Evolutionary conservation across 306 rosid genomes (phyloP).

Genomic region (Medicago ruthenica): DNA sequence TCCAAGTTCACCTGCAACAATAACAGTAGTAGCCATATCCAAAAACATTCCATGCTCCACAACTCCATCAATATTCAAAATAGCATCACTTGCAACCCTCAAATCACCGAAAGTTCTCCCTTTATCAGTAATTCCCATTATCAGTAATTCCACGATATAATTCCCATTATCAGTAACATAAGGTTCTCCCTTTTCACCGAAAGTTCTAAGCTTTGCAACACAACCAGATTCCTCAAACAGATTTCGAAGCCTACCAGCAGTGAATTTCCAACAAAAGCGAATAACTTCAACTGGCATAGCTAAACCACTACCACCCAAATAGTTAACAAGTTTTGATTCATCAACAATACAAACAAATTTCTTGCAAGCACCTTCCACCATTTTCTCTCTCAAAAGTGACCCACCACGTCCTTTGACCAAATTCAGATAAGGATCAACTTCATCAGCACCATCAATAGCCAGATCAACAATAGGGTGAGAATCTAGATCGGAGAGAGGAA

Average conservation of each 20-base stretch:
- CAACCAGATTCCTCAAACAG: too few relatives aligned
- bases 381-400: too few relatives aligned
- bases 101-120: too few relatives aligned
- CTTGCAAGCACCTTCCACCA: too few relatives aligned
- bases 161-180: constrained; percentile 82
- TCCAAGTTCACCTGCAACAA: constrained; percentile 86
- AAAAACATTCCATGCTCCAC: constrained; percentile 95
- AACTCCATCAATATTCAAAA: constrained; percentile 77
- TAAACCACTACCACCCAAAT: too few relatives aligned
- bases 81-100: constrained; percentile 71
- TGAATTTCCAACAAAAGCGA: too few relatives aligned
- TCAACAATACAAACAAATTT: too few relatives aligned
- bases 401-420: constrained; percentile 86
- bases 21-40: constrained; percentile 86
- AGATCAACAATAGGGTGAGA: constrained; percentile 73
- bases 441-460: constrained; percentile 93
- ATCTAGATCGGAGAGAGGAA: constrained; percentile 80
- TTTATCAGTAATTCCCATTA: too few relatives aligned
- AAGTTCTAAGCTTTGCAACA: constrained; percentile 68
- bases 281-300: too few relatives aligned
- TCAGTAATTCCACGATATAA: constrained; percentile 73
- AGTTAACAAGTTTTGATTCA: too few relatives aligned
- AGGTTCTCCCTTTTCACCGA: constrained; percentile 52
- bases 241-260: too few relatives aligned
- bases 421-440: constrained; percentile 76